Evolutionary conservation across 192 early-diverging fungal species (phyloP).

Genomic region (Coemansia sp.): DNA sequence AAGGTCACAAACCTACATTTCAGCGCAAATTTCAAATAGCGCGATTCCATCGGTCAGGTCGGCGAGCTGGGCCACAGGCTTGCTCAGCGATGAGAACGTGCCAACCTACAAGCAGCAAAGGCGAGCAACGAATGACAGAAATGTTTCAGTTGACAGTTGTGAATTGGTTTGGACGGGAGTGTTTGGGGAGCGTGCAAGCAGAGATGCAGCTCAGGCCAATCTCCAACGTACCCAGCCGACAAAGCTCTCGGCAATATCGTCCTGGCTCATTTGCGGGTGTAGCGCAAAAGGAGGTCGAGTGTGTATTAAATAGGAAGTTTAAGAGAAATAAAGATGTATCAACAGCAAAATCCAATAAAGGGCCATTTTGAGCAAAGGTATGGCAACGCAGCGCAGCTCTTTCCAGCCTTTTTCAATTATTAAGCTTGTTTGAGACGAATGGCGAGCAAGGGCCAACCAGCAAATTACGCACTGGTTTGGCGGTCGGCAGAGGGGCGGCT

Average conservation of each 20-base stretch:
- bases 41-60: slow-evolving; percentile 81
- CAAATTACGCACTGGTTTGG: slow-evolving; percentile 18
- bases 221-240: slow-evolving; percentile 46
- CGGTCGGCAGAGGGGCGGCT: slow-evolving; percentile 27
- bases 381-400: neutral
- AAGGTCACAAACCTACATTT: slow-evolving; percentile 65
- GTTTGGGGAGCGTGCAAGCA: neutral
- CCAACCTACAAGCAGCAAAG: slow-evolving; percentile 29
- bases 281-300: neutral
- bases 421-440: neutral
- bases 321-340: neutral
- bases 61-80: slow-evolving; percentile 29
- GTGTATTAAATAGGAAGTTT: neutral
- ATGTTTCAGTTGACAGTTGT: no score
- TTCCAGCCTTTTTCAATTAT: neutral
- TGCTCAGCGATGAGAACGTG: slow-evolving; percentile 46
- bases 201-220: neutral
- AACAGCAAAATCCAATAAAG: neutral
- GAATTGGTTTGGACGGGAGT: no score
- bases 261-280: slow-evolving; percentile 31
- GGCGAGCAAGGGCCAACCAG: slow-evolving; percentile 13
- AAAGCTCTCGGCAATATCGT: slow-evolving; percentile 52
- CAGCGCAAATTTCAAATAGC: slow-evolving; percentile 76
- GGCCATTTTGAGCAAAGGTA: neutral
- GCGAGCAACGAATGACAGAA: neutral